These are phyloP conservation scores for Colletotrichum sublineola DNA, from an alignment of 2,329 filamentous ascomycete genomes.

Conservation along the genomic window DNA sequence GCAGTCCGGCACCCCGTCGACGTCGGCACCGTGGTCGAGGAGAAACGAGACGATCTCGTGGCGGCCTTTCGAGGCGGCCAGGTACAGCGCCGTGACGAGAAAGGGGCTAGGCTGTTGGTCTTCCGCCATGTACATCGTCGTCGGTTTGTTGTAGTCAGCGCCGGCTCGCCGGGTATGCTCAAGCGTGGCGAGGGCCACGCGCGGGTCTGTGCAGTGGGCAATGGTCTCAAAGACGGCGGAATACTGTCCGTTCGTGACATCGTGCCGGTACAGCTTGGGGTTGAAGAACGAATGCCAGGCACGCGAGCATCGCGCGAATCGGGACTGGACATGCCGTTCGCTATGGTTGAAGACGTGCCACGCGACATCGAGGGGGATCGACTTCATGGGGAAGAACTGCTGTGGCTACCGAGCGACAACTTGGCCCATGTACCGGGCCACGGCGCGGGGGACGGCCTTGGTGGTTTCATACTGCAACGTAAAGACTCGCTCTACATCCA, in stretches of 20 bases:
- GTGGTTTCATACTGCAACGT: no score
- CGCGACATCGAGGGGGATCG: no score
- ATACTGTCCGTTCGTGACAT: not conserved
- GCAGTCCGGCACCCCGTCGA: not conserved
- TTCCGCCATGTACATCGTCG: no score
- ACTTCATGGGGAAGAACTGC: no score
- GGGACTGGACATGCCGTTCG: not conserved
- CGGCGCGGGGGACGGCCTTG: no score
- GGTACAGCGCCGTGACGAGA: no score
- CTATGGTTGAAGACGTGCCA: conserved; percentile 14
- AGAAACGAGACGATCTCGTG: not conserved
- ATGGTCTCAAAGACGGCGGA: conserved; percentile 4
- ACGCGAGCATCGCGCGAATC: not conserved
- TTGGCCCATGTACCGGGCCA: no score
- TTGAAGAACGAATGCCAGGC: conserved; percentile 20
- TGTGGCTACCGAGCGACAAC: no score
- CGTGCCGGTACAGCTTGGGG: not conserved
- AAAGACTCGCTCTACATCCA: no score
- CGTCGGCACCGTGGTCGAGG: not conserved
- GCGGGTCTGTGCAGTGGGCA: not conserved
- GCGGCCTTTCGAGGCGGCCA: no score
- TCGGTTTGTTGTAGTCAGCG: conserved; percentile 13
- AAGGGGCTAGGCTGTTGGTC: no score
- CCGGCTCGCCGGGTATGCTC: no score
- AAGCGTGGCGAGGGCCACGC: not conserved